Evolutionary conservation across 495 filamentous ascomycete species (phyloP).

Genomic region (Oleoguttula mirabilis): DNA sequence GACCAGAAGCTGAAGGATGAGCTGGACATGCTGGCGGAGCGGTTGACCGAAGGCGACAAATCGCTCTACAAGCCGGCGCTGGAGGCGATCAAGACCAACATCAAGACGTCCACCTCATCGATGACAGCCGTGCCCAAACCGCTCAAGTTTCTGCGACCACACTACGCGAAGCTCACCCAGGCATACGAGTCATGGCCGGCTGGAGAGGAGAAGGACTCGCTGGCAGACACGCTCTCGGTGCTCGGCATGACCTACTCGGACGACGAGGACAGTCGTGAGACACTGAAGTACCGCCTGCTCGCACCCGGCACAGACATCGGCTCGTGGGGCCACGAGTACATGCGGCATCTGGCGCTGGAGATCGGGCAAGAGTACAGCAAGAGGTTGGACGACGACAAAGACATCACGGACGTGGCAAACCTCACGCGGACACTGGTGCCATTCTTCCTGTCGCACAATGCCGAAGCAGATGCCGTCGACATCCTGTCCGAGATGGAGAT

Average conservation of each 20-base stretch:
- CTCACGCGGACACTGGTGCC: conserved; percentile 77
- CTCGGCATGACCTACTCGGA: conserved; percentile 99
- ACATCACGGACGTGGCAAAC: conserved; percentile 61
- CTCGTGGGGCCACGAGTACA: conserved; percentile 98
- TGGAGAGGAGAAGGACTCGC: conserved; percentile 71
- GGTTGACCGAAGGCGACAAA: conserved; percentile 78
- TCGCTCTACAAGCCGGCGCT: conserved; percentile 83
- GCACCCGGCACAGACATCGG: conserved; percentile 84
- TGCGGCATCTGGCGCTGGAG: conserved; percentile 88
- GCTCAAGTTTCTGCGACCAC: conserved; percentile 91
- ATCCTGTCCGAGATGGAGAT: conserved; percentile 93
- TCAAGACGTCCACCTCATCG: conserved; percentile 96
- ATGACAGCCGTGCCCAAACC: conserved; percentile 99
- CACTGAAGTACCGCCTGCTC: conserved; percentile 85
- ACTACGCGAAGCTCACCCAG: conserved; percentile 76
- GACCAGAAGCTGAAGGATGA: conserved; percentile 96
- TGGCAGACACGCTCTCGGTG: conserved; percentile 93
- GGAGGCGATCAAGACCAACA: conserved; percentile 90
- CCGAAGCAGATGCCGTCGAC: conserved; percentile 95
- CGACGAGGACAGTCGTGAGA: conserved; percentile 89
- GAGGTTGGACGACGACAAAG: conserved; percentile 55
- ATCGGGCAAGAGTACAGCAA: conserved; percentile 87
- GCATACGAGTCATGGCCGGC: conserved; percentile 79
- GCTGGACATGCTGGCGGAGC: conserved; percentile 95
- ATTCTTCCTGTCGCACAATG: conserved; percentile 92